These are phyloP conservation scores for Kingdonia uniflora DNA, from an alignment of 164 flowering plant species.

Conservation along the genomic window DNA sequence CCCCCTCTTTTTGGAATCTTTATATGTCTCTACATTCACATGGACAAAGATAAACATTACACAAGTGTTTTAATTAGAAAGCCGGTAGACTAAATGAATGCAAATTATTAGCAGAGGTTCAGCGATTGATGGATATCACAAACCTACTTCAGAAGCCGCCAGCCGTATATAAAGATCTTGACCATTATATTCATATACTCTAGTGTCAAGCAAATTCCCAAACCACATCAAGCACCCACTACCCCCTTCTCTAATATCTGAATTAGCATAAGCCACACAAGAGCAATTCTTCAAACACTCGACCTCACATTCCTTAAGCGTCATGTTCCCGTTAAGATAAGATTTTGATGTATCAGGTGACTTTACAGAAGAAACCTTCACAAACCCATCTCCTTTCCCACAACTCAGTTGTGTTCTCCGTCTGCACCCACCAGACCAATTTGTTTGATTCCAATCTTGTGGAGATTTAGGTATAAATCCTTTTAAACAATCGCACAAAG, in stretches of 20 bases:
- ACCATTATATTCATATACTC: background rate
- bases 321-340: background rate
- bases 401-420: background rate
- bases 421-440: background rate
- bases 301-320: background rate
- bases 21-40: background rate
- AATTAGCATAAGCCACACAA: background rate
- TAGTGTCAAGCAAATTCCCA: background rate
- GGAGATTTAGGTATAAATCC: background rate
- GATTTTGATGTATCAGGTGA: background rate
- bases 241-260: conserved; percentile 6
- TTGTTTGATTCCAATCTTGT: background rate
- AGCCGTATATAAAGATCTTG: conserved; percentile 4
- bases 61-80: background rate
- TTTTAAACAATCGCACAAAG: background rate
- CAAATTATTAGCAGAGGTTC: too few species aligned
- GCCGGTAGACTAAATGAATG: too few species aligned
- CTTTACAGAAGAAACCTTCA: background rate
- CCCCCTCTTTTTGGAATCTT: background rate
- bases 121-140: background rate
- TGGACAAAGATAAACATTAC: background rate
- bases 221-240: conserved; percentile 34
- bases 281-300: background rate
- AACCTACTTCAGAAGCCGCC: conserved; percentile 7
- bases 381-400: background rate